Evolutionary conservation across 2,329 filamentous ascomycete genomes (phyloP), one percentile per base, ranked within the genome.

Genomic region (Cercospora citrullina): DNA sequence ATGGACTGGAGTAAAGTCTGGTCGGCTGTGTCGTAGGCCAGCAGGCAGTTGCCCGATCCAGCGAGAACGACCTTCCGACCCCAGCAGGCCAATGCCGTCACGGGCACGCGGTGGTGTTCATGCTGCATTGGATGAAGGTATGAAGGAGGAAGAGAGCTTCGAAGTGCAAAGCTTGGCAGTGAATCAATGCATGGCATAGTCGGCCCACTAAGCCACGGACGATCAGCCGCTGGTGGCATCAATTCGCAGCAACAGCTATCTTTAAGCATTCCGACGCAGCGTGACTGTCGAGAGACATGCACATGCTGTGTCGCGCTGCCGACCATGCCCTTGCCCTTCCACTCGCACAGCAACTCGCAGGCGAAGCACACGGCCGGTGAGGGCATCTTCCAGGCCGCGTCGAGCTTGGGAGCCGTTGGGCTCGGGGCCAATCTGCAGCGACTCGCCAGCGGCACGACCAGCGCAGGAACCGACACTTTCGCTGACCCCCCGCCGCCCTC

Each of bases 381-480:
- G 62, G 62, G 62, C 30, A 39, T 64, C 30, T 58, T 64, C 21
- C 48, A 57, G 30, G 62, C 62, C 26, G 62, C 30, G 6, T 33
- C 48, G 21, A 36, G 45, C 23, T 36, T 33, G 30, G 42, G 45
- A 18, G 51, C 62, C 16, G 55, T 64, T 39, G 62, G 51, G 33
- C 36, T 64, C 21, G 62, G 62, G 21, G 31, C 48, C 14, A 64
- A 61, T 55, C 62, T 68, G 59, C 66, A 63, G 58, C 62, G 62
- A 30, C 33, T 68, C 60, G 65, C 65, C 39, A 80, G 30, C 77
- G 79, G 78, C 60, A 80, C 79, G 10, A 83, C 81, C 23, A 75
- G 74, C 30, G 80, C 81, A 33, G 81, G 80, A 63, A 82, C 80
- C 26, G 83, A 84, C 72, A 78, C 78, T 63, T 78, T 84, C 58